Evolutionary conservation across 306 rosid species (phyloP).

Genomic region (Rosa multiflora): DNA sequence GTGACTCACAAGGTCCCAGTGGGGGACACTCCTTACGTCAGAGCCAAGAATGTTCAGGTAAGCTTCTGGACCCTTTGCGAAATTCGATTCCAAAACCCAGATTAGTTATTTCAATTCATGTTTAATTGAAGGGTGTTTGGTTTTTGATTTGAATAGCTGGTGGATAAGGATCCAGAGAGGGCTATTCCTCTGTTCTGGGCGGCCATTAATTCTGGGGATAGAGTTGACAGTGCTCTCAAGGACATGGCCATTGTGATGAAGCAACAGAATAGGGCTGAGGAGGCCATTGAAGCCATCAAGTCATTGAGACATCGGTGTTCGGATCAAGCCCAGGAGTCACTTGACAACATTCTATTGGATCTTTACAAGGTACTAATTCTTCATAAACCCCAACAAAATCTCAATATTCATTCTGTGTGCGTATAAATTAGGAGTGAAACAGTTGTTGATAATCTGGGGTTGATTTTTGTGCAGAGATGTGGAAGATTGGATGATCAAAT

Average conservation of each 20-base stretch:
- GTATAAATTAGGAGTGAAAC: background rate
- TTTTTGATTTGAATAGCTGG: conserved; percentile 48
- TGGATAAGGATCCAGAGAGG: conserved; percentile 95
- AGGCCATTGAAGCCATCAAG: conserved; percentile 95
- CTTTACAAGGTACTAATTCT: conserved; percentile 65
- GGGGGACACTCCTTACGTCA: conserved; percentile 88
- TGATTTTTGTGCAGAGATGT: conserved; percentile 61
- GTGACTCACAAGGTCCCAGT: conserved; percentile 80
- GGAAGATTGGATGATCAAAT: conserved; percentile 96
- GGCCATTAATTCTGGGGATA: conserved; percentile 92
- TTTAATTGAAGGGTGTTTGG: background rate
- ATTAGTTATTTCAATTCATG: background rate
- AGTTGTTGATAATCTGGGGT: background rate
- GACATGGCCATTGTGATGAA: conserved; percentile 99
- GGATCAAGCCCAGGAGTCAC: conserved; percentile 96
- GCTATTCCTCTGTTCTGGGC: conserved; percentile 97
- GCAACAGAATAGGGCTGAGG: conserved; percentile 93
- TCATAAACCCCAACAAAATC: background rate
- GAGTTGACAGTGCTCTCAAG: conserved; percentile 95
- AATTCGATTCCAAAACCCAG: background rate
- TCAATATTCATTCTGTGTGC: background rate
- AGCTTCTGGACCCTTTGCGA: conserved; percentile 11
- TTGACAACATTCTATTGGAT: conserved; percentile 92
- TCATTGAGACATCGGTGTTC: conserved; percentile 84
- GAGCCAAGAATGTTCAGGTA: conserved; percentile 97